Conservation (phyloP, 2,329 filamentous ascomycete species). For the Phaeosphaeriaceae sp. region DNA sequence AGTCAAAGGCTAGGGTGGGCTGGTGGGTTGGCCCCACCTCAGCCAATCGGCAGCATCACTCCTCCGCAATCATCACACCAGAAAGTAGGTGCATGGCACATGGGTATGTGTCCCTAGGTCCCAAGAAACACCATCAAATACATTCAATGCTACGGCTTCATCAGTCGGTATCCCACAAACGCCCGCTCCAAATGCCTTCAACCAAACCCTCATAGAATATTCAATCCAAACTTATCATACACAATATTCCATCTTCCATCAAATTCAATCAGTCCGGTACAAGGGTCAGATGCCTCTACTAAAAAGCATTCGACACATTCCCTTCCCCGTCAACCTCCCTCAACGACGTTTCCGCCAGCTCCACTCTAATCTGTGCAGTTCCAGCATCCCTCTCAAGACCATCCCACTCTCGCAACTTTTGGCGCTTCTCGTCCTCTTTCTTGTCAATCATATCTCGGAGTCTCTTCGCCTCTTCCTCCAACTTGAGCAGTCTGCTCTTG, state of each 20-base stretch:
- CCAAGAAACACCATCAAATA: too few species aligned
- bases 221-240: too few species aligned
- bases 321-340: slow-evolving; percentile 50
- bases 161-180: too few species aligned
- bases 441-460: slow-evolving; percentile 54
- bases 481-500: slow-evolving; percentile 50
- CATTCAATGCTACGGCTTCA: too few species aligned
- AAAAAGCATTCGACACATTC: slow-evolving; percentile 48
- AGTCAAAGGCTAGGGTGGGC: slow-evolving; percentile 28
- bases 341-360: slow-evolving; percentile 56
- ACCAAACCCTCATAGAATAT: too few species aligned
- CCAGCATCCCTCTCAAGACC: slow-evolving; percentile 52
- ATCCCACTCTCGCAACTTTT: slow-evolving; percentile 55
- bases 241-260: not conserved
- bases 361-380: slow-evolving; percentile 52
- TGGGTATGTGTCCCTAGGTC: too few species aligned
- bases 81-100: slow-evolving; percentile 27
- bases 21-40: not conserved
- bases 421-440: slow-evolving; percentile 53
- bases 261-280: not conserved
- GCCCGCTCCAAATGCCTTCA: too few species aligned
- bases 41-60: slow-evolving; percentile 34
- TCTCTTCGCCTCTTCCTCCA: slow-evolving; percentile 56
- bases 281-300: slow-evolving; percentile 6
- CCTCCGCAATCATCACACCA: slow-evolving; percentile 23